phyloP scores from a whole-genome alignment of 2,329 filamentous ascomycete genomes.

The Hypoxylon sp. region DNA sequence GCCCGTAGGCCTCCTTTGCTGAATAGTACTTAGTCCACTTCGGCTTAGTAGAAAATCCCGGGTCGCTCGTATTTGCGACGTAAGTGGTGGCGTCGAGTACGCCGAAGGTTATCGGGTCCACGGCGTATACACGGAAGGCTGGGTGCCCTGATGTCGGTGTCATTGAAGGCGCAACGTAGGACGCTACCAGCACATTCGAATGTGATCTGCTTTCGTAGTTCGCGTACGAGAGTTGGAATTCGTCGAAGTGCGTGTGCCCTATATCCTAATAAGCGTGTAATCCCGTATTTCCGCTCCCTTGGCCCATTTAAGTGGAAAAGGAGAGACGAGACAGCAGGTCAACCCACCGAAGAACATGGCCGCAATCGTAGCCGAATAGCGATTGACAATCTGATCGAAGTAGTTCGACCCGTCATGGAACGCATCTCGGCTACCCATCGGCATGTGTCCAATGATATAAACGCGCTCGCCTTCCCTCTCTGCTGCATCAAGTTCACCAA shows the following conservation, averaged over 20 bases:
- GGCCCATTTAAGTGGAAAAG: not conserved
- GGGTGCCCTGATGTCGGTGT: constrained; percentile 70
- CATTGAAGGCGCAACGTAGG: constrained; percentile 68
- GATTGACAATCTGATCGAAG: constrained; percentile 67
- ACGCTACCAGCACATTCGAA: constrained; percentile 63
- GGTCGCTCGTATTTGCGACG: constrained; percentile 65
- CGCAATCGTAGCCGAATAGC: constrained; percentile 68
- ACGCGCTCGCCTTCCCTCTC: constrained; percentile 67
- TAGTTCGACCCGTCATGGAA: constrained; percentile 68
- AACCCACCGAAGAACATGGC: constrained; percentile 66
- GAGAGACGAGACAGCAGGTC: not conserved
- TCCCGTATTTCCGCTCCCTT: too few species aligned
- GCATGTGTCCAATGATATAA: constrained; percentile 72
- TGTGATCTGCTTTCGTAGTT: constrained; percentile 61
- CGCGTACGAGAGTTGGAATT: constrained; percentile 69
- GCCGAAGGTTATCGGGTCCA: constrained; percentile 70
- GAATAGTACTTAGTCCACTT: constrained; percentile 71
- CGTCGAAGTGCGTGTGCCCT: constrained; percentile 69
- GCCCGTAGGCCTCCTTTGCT: constrained; percentile 68
- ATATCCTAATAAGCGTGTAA: constrained; percentile 10
- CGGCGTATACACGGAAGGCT: constrained; percentile 70
- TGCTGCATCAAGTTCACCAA: constrained; percentile 66
- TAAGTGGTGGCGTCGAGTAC: constrained; percentile 69
- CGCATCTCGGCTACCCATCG: constrained; percentile 64
- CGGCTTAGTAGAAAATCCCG: constrained; percentile 61